These are phyloP conservation scores for Paspalum notatum DNA, from an alignment of 176 grass and related monocot genomes.

Conservation along the genomic window DNA sequence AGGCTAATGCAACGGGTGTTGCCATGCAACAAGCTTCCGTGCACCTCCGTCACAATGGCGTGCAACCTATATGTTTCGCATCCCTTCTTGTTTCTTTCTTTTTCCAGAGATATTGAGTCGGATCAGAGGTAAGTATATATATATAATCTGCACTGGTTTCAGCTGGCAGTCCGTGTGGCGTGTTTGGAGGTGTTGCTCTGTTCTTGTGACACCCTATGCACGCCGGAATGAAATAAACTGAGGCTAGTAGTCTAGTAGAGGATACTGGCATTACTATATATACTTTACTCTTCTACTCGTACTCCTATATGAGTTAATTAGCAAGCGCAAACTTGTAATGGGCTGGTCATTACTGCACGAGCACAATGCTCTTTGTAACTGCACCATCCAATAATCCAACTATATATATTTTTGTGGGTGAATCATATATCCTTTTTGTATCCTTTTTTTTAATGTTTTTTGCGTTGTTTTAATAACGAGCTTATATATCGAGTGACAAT, in stretches of 20 bases:
- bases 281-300: neutral
- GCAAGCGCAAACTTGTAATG: neutral
- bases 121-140: conserved; percentile 6
- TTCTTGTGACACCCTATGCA: neutral
- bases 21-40: neutral
- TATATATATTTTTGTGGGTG: neutral
- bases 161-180: neutral
- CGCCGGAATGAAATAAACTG: neutral
- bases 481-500: neutral
- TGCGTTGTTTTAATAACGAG: neutral
- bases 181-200: neutral
- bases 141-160: neutral
- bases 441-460: neutral
- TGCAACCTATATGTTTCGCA: neutral
- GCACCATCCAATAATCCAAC: neutral
- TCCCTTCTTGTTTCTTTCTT: neutral
- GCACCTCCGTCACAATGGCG: neutral
- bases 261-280: neutral
- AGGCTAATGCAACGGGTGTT: neutral
- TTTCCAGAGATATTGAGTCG: neutral
- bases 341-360: neutral
- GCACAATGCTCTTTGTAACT: neutral
- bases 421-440: neutral
- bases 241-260: too few species aligned
- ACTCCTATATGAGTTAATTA: conserved; percentile 28